Evolutionary conservation across 108 stramenopile species (phyloP).

Genomic region (Fragilaria crotonensis): DNA sequence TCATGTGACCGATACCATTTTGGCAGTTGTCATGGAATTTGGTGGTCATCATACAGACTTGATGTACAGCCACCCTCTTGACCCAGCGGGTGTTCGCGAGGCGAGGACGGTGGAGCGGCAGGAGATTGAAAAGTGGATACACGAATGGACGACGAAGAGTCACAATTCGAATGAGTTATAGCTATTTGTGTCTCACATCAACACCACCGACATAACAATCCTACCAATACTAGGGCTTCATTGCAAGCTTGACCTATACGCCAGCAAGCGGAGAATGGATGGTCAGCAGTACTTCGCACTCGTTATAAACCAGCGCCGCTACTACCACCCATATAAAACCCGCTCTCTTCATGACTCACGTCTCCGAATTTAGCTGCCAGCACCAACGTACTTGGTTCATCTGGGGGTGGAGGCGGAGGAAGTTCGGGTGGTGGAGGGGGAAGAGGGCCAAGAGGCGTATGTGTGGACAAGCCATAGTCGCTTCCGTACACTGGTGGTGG

Average conservation of each 20-base stretch:
- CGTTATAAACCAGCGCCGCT: neutral
- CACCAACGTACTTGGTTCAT: neutral
- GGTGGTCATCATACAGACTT: conserved; percentile 88
- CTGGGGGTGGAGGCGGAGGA: neutral
- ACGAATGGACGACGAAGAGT: conserved; percentile 11
- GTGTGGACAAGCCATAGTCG: too few relatives aligned
- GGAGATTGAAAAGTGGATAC: conserved; percentile 45
- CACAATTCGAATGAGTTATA: too few relatives aligned
- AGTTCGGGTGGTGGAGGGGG: neutral
- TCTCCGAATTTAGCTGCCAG: neutral
- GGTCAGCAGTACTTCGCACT: too few relatives aligned
- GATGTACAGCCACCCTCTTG: conserved; percentile 54
- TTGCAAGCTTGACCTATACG: too few relatives aligned
- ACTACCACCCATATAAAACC: neutral
- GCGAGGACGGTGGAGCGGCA: conserved; percentile 45
- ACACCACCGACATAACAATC: too few relatives aligned
- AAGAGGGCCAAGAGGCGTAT: too few relatives aligned
- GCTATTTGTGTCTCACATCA: too few relatives aligned
- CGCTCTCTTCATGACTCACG: neutral
- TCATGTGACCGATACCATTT: conserved; percentile 18
- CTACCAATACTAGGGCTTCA: too few relatives aligned
- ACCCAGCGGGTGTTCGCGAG: conserved; percentile 45
- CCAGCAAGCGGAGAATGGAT: too few relatives aligned
- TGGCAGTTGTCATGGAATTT: conserved; percentile 56
- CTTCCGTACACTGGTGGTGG: too few relatives aligned